phyloP scores from a whole-genome alignment of 306 rosid genomes.

The Prunus padus region DNA sequence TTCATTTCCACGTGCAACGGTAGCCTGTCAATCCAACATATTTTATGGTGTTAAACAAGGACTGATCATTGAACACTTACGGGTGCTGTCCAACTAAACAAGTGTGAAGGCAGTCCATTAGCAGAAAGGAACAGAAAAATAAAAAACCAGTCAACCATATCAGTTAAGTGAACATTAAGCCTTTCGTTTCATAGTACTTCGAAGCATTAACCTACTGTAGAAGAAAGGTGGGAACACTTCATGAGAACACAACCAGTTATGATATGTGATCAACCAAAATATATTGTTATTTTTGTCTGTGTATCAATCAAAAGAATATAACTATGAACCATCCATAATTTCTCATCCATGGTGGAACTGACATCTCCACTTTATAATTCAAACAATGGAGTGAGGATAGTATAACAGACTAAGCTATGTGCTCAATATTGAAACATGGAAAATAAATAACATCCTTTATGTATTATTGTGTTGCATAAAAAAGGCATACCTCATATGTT shows the following conservation, averaged over 20 bases:
- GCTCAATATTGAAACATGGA: not conserved
- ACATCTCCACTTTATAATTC: not conserved
- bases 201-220: not conserved
- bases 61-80: not conserved
- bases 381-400: not conserved
- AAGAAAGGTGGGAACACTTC: not conserved
- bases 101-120: not conserved
- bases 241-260: not conserved
- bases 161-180: not conserved
- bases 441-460: not conserved
- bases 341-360: not conserved
- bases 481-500: slow-evolving; percentile 71
- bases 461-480: slow-evolving; percentile 1
- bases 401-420: not conserved
- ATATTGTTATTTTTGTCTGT: not conserved
- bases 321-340: not conserved
- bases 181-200: not conserved
- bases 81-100: not conserved
- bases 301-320: not conserved
- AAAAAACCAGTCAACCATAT: not conserved
- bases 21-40: slow-evolving; percentile 46
- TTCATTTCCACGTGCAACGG: slow-evolving; percentile 60
- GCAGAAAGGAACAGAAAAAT: not conserved
- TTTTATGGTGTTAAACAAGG: not conserved
- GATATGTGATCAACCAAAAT: not conserved